Evolutionary conservation across 2,329 filamentous ascomycete species (phyloP).

Genomic region (Rhynchosporium graminicola): DNA sequence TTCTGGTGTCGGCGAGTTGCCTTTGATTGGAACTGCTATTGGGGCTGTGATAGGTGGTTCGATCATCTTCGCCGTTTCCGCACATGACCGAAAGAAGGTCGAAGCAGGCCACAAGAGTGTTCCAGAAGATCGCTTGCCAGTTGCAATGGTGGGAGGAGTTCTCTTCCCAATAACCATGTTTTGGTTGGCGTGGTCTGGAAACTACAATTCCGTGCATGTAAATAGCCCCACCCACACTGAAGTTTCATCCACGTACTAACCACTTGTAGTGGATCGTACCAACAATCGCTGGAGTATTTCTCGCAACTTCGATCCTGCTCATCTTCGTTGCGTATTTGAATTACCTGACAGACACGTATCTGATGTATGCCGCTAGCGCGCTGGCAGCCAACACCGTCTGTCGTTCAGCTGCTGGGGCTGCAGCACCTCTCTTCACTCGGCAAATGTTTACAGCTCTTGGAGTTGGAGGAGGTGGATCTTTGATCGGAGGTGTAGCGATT

Average conservation of each 20-base stretch:
- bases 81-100: slow-evolving; percentile 41
- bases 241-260: neutral
- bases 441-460: slow-evolving; percentile 46
- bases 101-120: slow-evolving; percentile 34
- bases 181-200: slow-evolving; percentile 46
- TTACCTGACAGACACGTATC: slow-evolving; percentile 51
- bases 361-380: slow-evolving; percentile 47
- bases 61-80: slow-evolving; percentile 50
- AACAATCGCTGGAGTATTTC: slow-evolving; percentile 46
- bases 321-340: slow-evolving; percentile 58
- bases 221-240: neutral
- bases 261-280: slow-evolving; percentile 46
- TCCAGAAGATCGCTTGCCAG: slow-evolving; percentile 53
- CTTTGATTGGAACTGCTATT: slow-evolving; percentile 65
- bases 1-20: slow-evolving; percentile 56
- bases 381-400: slow-evolving; percentile 64
- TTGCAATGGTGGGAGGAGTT: slow-evolving; percentile 56
- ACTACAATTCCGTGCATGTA: slow-evolving; percentile 47
- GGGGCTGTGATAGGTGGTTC: slow-evolving; percentile 44
- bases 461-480: slow-evolving; percentile 53
- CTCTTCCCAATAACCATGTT: slow-evolving; percentile 54
- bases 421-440: slow-evolving; percentile 61
- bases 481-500: slow-evolving; percentile 52
- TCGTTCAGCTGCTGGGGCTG: slow-evolving; percentile 63
- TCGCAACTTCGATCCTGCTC: slow-evolving; percentile 45